A percentile compares a stretch with the other conserved stretches of the same genome.
Evolutionary conservation across 129 eudicot genomes (phyloP).

Genomic region (Arctium minus): DNA sequence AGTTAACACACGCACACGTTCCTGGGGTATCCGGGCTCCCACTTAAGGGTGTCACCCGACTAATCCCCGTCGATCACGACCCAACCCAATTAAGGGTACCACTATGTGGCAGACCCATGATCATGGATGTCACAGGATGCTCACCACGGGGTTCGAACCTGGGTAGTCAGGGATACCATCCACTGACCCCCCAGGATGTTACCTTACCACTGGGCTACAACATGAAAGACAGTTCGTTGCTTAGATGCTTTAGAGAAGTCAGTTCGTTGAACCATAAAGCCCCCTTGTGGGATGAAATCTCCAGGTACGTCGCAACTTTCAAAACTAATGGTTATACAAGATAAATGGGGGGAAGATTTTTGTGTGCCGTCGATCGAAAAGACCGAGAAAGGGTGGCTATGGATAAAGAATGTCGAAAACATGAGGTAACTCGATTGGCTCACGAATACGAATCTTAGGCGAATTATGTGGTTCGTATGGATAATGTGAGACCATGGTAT

Average conservation of each 20-base stretch:
- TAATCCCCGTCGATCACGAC: too few relatives aligned
- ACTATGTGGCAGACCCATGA: too few relatives aligned
- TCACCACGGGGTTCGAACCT: too few relatives aligned
- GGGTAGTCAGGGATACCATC: too few relatives aligned
- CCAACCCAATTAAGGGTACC: too few relatives aligned
- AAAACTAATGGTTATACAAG: slow-evolving; percentile 80
- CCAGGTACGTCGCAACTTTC: slow-evolving; percentile 71
- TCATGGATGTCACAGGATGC: too few relatives aligned
- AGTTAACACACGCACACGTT: too few relatives aligned
- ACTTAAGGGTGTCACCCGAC: too few relatives aligned
- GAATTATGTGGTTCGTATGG: slow-evolving; percentile 68
- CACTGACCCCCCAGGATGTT: too few relatives aligned
- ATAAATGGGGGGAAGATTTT: slow-evolving; percentile 59
- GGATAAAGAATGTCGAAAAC: slow-evolving; percentile 84
- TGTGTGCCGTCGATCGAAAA: slow-evolving; percentile 64
- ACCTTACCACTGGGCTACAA: too few relatives aligned
- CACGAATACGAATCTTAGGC: slow-evolving; percentile 78
- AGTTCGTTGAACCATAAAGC: slow-evolving; percentile 69
- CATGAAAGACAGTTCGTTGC: too few relatives aligned
- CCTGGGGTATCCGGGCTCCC: too few relatives aligned
- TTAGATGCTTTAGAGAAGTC: slow-evolving; percentile 92
- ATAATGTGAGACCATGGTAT: slow-evolving; percentile 3
- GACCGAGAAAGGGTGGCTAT: slow-evolving; percentile 64
- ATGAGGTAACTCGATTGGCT: slow-evolving; percentile 57
- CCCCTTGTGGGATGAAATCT: slow-evolving; percentile 96